Percentiles rank a stretch among this genome's conserved stretches.
phyloP scores from a whole-genome alignment of 2,329 filamentous ascomycete species.

The Apiospora aurea region DNA sequence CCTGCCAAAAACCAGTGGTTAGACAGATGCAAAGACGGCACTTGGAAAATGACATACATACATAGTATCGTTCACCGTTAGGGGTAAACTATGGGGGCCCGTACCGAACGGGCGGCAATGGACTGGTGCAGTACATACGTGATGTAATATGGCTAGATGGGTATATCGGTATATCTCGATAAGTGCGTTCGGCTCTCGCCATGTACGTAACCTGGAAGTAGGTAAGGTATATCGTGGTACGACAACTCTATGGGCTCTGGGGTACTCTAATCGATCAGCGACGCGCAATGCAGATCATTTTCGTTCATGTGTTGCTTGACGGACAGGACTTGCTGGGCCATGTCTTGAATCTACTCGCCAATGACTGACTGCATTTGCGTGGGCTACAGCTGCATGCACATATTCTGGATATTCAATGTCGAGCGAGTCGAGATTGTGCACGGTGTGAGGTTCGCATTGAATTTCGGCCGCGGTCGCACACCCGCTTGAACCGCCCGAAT shows the following conservation, averaged over 20 bases:
- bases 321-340: not conserved
- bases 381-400: not conserved
- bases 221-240: not conserved
- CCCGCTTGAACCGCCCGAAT: not conserved
- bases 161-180: constrained; percentile 7
- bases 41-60: not conserved
- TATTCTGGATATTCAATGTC: not conserved
- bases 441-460: not conserved
- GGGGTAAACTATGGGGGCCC: constrained; percentile 7
- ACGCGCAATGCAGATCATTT: constrained; percentile 11
- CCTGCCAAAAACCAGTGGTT: not conserved
- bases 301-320: not conserved
- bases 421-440: constrained; percentile 1
- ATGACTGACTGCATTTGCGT: not conserved
- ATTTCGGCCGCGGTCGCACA: not conserved
- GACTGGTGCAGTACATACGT: not conserved
- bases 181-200: not conserved
- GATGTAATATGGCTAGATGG: constrained; percentile 2
- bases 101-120: constrained; percentile 1
- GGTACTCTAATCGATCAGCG: constrained; percentile 6
- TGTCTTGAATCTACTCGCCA: constrained; percentile 12
- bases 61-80: not conserved
- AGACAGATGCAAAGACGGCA: not conserved
- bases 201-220: too few relatives aligned
- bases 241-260: not conserved